A percentile compares a stretch with the other conserved stretches of the same genome.
These are phyloP conservation scores for Claviceps humidiphila DNA, from an alignment of 2,329 filamentous ascomycete species.

Conservation along the genomic window DNA sequence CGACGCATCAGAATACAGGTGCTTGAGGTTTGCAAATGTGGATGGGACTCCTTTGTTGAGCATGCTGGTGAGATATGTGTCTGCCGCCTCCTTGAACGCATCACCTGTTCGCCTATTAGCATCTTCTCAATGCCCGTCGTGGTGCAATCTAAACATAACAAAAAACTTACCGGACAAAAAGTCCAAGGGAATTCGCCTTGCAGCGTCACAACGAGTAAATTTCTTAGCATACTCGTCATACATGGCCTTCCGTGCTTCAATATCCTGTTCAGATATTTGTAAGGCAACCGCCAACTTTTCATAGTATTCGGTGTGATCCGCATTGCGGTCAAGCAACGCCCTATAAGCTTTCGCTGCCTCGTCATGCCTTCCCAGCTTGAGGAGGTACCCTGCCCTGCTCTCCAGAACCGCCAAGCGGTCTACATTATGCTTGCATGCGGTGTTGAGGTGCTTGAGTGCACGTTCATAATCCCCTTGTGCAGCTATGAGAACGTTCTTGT, in stretches of 20 bases:
- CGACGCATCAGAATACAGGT: slow-evolving; percentile 64
- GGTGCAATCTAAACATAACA: too few species aligned
- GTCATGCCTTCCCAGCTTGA: slow-evolving; percentile 60
- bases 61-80: slow-evolving; percentile 70
- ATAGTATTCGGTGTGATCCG: slow-evolving; percentile 80
- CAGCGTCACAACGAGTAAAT: slow-evolving; percentile 70
- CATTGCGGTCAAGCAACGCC: slow-evolving; percentile 70
- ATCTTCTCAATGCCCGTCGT: not conserved
- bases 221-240: slow-evolving; percentile 67
- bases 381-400: slow-evolving; percentile 69
- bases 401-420: slow-evolving; percentile 82
- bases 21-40: slow-evolving; percentile 92
- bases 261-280: slow-evolving; percentile 44
- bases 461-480: slow-evolving; percentile 73
- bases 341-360: slow-evolving; percentile 77
- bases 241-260: slow-evolving; percentile 54
- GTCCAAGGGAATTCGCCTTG: slow-evolving; percentile 75
- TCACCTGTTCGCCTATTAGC: slow-evolving; percentile 41
- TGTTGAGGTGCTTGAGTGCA: slow-evolving; percentile 76
- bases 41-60: slow-evolving; percentile 88
- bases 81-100: slow-evolving; percentile 64
- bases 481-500: slow-evolving; percentile 90
- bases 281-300: slow-evolving; percentile 59
- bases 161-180: slow-evolving; percentile 56
- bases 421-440: slow-evolving; percentile 60